Evolutionary conservation across 2,329 filamentous ascomycete genomes (phyloP), one percentile per base, ranked within the genome.

Genomic region (Diplodia scrobiculata): DNA sequence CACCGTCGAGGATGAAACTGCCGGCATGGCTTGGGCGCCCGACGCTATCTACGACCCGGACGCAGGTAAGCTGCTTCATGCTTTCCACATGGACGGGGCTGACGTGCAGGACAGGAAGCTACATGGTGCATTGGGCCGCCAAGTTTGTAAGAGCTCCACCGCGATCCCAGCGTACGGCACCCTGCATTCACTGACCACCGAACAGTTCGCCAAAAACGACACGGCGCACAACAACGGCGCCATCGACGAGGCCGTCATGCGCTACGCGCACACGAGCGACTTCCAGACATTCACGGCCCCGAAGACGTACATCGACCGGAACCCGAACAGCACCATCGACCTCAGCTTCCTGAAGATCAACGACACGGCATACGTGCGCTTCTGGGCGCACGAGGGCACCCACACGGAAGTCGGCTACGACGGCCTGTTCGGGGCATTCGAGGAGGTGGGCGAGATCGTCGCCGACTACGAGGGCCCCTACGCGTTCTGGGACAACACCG

Each of bases 11-110:
- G 54, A 63, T 25, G 64, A 65, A 1, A 68, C 66, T 4, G 67
- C 67, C 1, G 68, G 68, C 10, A 69, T 69, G 68, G 66, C 68
- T 1, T 69, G 68, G 68, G 67, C 68, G 11, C 67, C 68, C 0
- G 66, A 65, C 19, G 67, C 68, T 1, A 67, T 69, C 1, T 69
- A 54, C 48, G 66, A 68, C 21, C 53, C 66, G 13, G 53, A 50
- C 14, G 66, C 27, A 19, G 45, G 45, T 19, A 13, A 50, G 29
- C 29, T 32, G 29, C 7, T 32, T 9, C 29, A 32, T 9, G 9
- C 6, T 6, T 32, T 32, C 2, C 29, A 32, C 29, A 32, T 32
- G 29, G 5, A 32, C 29, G 9, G 29, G 2, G 7, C 29, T 32
- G 29, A 32, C 5, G 7, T 32, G 29, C 25, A 25, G 25, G 29